These are phyloP conservation scores for Comarum palustre DNA, from an alignment of 306 rosid species.

Conservation along the genomic window DNA sequence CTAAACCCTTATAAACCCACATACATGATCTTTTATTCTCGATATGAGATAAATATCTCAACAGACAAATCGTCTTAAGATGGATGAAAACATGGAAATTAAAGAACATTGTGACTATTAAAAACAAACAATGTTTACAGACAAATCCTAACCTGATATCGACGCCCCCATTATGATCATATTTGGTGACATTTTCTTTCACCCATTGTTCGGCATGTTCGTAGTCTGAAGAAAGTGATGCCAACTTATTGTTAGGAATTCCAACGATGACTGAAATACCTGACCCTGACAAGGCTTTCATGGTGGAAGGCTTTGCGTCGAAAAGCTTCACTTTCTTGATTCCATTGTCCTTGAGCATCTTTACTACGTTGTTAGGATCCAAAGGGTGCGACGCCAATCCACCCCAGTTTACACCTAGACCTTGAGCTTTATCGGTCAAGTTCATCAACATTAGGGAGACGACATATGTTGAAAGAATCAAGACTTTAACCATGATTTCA, in stretches of 20 bases:
- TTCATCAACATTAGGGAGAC: conserved; percentile 12
- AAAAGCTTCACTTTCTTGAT: conserved; percentile 67
- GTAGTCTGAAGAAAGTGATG: conserved; percentile 18
- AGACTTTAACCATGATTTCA: not conserved
- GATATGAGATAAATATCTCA: too few relatives aligned
- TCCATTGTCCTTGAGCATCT: conserved; percentile 59
- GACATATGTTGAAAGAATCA: conserved; percentile 13
- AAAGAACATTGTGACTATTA: too few relatives aligned
- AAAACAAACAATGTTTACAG: not conserved
- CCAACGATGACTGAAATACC: conserved; percentile 67
- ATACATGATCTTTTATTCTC: too few relatives aligned
- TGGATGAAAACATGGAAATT: too few relatives aligned
- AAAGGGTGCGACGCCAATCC: conserved; percentile 48
- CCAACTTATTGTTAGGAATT: conserved; percentile 59
- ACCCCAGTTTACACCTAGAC: conserved; percentile 85
- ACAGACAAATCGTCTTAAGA: too few relatives aligned
- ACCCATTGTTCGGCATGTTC: conserved; percentile 54
- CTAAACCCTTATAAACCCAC: too few relatives aligned
- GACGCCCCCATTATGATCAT: conserved; percentile 41
- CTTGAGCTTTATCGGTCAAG: conserved; percentile 16
- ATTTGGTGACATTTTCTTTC: conserved; percentile 50
- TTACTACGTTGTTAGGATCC: conserved; percentile 46
- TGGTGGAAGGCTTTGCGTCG: conserved; percentile 58
- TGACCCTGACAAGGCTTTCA: conserved; percentile 52
- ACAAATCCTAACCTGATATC: conserved; percentile 44